These are phyloP conservation scores for Ramaria sp. DNA, from an alignment of 768 basidiomycete genomes.

Conservation along the genomic window DNA sequence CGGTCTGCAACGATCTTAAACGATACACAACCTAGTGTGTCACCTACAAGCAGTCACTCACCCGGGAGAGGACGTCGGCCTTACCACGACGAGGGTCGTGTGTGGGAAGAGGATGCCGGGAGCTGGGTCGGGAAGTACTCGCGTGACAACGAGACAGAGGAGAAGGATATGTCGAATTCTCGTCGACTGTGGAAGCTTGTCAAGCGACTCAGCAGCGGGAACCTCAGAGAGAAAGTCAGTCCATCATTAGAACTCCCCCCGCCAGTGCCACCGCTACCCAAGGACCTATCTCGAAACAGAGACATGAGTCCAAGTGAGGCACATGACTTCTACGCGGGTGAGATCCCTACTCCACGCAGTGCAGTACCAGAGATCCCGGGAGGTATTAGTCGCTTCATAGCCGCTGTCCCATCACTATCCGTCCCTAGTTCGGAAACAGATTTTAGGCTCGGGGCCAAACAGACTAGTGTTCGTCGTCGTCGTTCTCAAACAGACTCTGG, in stretches of 20 bases:
- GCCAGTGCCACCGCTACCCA: constrained; percentile 52
- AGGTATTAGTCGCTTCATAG: not conserved
- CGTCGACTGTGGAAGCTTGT: constrained; percentile 48
- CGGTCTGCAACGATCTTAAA: not conserved
- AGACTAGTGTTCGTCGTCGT: not conserved
- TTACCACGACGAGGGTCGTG: constrained; percentile 1
- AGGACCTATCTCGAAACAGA: constrained; percentile 20
- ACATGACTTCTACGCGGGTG: constrained; percentile 11
- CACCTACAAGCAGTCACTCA: not conserved
- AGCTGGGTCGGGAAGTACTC: not conserved
- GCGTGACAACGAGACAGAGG: not conserved
- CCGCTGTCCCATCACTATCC: constrained; percentile 15
- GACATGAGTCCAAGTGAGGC: constrained; percentile 6
- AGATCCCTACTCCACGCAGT: constrained; percentile 14
- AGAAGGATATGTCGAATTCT: not conserved
- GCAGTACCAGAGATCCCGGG: constrained; percentile 1
- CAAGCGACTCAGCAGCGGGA: constrained; percentile 59
- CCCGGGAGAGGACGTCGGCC: not conserved
- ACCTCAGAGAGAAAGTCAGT: constrained; percentile 43
- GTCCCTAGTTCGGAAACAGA: constrained; percentile 12
- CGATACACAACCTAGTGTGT: not conserved
- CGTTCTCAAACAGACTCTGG: not conserved
- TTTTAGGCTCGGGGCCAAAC: not conserved
- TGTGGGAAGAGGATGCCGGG: constrained; percentile 6
- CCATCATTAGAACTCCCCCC: constrained; percentile 25